Conservation (phyloP, 75 land plant species). For the Cupressus sempervirens region DNA sequence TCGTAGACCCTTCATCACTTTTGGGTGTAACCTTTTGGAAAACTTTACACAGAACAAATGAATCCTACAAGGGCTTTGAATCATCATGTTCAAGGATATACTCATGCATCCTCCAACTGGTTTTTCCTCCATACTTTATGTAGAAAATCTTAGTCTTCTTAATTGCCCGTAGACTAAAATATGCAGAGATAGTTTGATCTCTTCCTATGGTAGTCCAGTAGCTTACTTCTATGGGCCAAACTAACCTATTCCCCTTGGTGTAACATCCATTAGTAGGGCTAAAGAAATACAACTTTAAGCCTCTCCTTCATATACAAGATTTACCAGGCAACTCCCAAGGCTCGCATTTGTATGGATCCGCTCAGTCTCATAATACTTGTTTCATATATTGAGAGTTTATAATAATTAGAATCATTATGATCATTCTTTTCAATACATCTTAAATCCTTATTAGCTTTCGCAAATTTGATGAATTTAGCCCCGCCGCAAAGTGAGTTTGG, state of each 20-base stretch:
- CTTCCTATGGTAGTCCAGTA: conserved; percentile 4
- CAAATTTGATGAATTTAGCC: no score
- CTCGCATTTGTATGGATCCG: no score
- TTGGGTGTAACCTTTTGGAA: neutral
- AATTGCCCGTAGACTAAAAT: neutral
- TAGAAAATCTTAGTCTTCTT: conserved; percentile 13
- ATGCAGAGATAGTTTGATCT: neutral
- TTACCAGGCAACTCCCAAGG: neutral
- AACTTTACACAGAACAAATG: conserved; percentile 5
- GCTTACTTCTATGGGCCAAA: neutral
- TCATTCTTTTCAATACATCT: no score
- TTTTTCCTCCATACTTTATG: neutral
- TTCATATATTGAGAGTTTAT: no score
- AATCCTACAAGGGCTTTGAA: neutral
- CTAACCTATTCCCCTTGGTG: neutral
- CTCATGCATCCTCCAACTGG: conserved; percentile 12
- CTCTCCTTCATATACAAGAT: neutral
- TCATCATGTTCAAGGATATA: neutral
- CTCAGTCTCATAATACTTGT: no score
- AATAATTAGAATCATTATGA: no score
- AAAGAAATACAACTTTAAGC: neutral
- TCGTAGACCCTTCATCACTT: neutral
- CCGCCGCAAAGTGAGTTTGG: no score
- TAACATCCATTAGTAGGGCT: no score
- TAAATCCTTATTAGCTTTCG: no score